Evolutionary conservation across 2,329 filamentous ascomycete genomes (phyloP), one percentile per base, ranked within the genome.

Genomic region (Apiospora pterosperma): DNA sequence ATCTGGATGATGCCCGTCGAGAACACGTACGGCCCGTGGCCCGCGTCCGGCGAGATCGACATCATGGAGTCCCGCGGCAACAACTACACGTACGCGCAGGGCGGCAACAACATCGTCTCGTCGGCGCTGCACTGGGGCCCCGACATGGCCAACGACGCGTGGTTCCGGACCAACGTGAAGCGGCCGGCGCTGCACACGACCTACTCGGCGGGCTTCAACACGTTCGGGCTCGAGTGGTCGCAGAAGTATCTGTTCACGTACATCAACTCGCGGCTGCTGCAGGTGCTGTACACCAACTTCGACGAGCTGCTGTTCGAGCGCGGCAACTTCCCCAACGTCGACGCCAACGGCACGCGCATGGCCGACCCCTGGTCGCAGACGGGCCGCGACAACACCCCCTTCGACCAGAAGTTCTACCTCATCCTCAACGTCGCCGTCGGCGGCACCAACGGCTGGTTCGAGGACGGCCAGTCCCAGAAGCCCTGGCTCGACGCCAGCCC

Each of bases 181-280:
- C 87, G 88, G 63, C 79, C 84, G 67, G 89, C 91, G 12, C 82
- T 93, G 36, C 92, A 93, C 79, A 92, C 89, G 5, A 92, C 90
- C 1, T 96, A 90, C 76, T 78, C 88, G 36, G 78, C 81, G 1
- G 85, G 79, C 28, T 92, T 88, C 80, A 91, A 96, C 80, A 92
- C 86, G 0, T 96, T 89, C 72, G 92, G 92, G 16, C 77, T 96
- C 2, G 92, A 96, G 78, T 96, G 92, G 92, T 93, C 88, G 62
- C 86, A 95, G 71, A 95, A 94, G 77, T 96, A 96, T 76, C 81
- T 96, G 66, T 96, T 95, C 80, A 94, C 91, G 28, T 96, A 93
- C 75, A 84, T 96, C 80, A 90, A 96, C 82, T 90, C 86, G 58
- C 89, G 91, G 14, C 85, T 96, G 23, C 82, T 93, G 34, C 92